Evolutionary conservation across 257 asterid genomes (phyloP).

Genomic region (Penstemon barbatus): DNA sequence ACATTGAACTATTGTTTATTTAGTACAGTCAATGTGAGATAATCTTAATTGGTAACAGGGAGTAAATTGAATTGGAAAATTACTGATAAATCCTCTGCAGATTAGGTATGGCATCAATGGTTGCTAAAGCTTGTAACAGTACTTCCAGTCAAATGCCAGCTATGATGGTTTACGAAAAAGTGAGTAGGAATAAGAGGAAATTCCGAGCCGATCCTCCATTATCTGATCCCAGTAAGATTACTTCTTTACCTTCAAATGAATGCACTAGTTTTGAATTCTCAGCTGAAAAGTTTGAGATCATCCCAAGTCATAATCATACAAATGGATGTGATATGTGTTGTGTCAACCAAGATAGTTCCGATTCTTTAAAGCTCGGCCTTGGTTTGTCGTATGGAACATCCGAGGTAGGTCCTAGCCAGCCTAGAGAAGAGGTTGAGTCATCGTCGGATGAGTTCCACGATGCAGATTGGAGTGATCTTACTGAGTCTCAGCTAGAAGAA

Average conservation of each 20-base stretch:
- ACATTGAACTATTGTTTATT: conserved; percentile 20
- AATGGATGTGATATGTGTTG: conserved; percentile 64
- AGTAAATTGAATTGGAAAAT: conserved; percentile 25
- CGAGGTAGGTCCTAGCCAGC: conserved; percentile 41
- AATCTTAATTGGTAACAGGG: conserved; percentile 24
- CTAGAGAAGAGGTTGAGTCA: conserved; percentile 55
- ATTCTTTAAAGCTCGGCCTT: conserved; percentile 72
- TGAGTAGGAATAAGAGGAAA: conserved; percentile 90
- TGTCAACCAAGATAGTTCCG: conserved; percentile 50
- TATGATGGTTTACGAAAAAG: conserved; percentile 67
- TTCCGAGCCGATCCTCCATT: conserved; percentile 87
- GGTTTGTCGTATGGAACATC: conserved; percentile 74
- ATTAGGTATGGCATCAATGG: conserved; percentile 74
- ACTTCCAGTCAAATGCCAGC: conserved; percentile 65
- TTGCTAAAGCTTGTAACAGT: conserved; percentile 66
- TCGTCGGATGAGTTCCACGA: conserved; percentile 50
- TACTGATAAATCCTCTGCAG: conserved; percentile 48
- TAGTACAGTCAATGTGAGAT: conserved; percentile 22
- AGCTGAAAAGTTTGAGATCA: conserved; percentile 63
- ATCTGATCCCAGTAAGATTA: conserved; percentile 54
- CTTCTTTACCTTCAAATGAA: conserved; percentile 55
- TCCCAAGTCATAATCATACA: conserved; percentile 39
- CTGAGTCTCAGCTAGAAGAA: conserved; percentile 85
- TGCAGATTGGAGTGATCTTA: conserved; percentile 93
- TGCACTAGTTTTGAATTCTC: conserved; percentile 73